Conservation (phyloP, 345 rosid species). For the Durio zibethinus region DNA sequence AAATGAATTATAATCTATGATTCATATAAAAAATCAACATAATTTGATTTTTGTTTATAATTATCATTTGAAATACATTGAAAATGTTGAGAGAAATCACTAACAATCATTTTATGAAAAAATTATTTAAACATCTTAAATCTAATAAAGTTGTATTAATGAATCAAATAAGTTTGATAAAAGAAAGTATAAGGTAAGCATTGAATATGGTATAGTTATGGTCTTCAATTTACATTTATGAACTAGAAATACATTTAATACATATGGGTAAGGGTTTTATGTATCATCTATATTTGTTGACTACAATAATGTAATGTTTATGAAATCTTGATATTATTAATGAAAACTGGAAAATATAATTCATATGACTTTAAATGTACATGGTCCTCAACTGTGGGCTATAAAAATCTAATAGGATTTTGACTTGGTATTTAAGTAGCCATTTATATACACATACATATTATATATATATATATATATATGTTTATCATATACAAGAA, state of each 20-base stretch:
- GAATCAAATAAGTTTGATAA: too few relatives aligned
- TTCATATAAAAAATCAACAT: too few relatives aligned
- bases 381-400: not conserved
- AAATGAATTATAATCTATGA: too few relatives aligned
- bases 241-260: not conserved
- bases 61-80: too few relatives aligned
- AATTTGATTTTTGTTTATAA: too few relatives aligned
- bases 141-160: too few relatives aligned
- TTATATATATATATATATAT: too few relatives aligned
- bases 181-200: not conserved
- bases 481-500: too few relatives aligned
- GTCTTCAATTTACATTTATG: not conserved
- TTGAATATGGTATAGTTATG: not conserved
- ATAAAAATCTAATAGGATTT: not conserved
- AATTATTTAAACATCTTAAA: too few relatives aligned
- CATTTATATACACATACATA: too few relatives aligned
- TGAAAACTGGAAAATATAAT: not conserved
- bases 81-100: too few relatives aligned
- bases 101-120: too few relatives aligned
- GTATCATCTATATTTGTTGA: not conserved
- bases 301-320: not conserved
- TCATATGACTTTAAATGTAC: not conserved
- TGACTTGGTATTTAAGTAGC: not conserved
- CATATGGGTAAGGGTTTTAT: not conserved
- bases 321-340: not conserved